These are phyloP conservation scores for Boletus tomentosulus DNA, from an alignment of 768 basidiomycete genomes.

Conservation along the genomic window DNA sequence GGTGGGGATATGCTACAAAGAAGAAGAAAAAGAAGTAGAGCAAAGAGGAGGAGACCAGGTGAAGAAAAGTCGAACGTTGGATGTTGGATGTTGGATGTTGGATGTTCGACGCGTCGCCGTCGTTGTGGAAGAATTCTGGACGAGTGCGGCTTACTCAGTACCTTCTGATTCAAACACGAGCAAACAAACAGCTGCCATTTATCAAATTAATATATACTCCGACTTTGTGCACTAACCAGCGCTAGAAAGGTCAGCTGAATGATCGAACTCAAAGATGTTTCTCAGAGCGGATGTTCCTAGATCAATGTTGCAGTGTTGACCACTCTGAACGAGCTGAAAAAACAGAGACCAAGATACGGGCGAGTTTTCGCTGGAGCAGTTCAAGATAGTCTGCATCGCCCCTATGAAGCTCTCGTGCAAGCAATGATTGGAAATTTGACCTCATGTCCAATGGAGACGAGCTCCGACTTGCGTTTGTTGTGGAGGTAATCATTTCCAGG, in stretches of 20 bases:
- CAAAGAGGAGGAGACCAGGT: neutral
- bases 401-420: conserved; percentile 99
- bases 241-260: conserved; percentile 83
- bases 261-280: neutral
- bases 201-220: conserved; percentile 44
- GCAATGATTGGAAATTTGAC: conserved; percentile 97
- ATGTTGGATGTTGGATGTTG: conserved; percentile 6
- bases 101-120: conserved; percentile 6
- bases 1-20: conserved; percentile 2
- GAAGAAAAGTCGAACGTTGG: neutral
- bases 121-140: conserved; percentile 4
- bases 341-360: conserved; percentile 84
- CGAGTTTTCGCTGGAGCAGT: conserved; percentile 76
- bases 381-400: conserved; percentile 97
- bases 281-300: conserved; percentile 38
- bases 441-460: conserved; percentile 17
- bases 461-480: too few relatives aligned
- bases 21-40: neutral
- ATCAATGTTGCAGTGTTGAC: conserved; percentile 98
- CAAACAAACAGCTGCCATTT: conserved; percentile 1
- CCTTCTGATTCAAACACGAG: conserved; percentile 17
- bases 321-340: conserved; percentile 84
- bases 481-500: conserved; percentile 66
- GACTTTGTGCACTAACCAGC: conserved; percentile 91
- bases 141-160: conserved; percentile 9